Base-by-base conservation (phyloP, 2,329 filamentous ascomycete genomes). In the Thyridium curvatum region DNA sequence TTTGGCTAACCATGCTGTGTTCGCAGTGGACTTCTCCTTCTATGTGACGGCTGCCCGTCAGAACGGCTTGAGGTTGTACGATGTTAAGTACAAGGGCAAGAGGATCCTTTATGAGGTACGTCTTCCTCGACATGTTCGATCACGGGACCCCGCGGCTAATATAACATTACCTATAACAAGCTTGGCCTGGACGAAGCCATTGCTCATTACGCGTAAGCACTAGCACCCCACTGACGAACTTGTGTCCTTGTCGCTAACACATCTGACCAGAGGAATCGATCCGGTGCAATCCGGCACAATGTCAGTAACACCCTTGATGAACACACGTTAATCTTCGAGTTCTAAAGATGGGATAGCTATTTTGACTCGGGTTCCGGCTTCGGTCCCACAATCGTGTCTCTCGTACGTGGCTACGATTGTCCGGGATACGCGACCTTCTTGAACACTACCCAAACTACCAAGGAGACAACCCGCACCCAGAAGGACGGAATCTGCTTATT, bases 141-240 rank as follows among this genome's bases (percentile, higher is more conserved):
- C n/a, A n/a, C n/a, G n/a, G n/a, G n/a, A n/a, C n/a, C n/a, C n/a
- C n/a, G n/a, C n/a, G n/a, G n/a, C 30, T 14, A 32, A 8, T 15
- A 14, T 8, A 15, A 12, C 6, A 32, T 32, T 8, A 15, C 30
- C 8, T 13, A 8, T 32, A 32, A 72, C 45, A 65, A 72, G 47
- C 57, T 72, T 3, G 62, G 62, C 7, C 53, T 71, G 33, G 66
- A 72, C 42, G 69, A 72, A 48, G 68, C 68, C 0, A 54, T 69
- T 29, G 64, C 68, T 4, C 67, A 71, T 37, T 72, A 72, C 44
- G 67, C 65, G 12, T 32, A n/a, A 32, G 30, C 9, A n/a, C 9
- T 9, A 9, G 9, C 28, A 30, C 9, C 9, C 9, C 28, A 30
- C 28, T 9, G 9, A n/a, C 30, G 13, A 32, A 32, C 7, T 32